A percentile compares a stretch with the other conserved stretches of the same genome.
Evolutionary conservation across 2,329 filamentous ascomycete genomes (phyloP).

Genomic region (Hypoxylon sp.): DNA sequence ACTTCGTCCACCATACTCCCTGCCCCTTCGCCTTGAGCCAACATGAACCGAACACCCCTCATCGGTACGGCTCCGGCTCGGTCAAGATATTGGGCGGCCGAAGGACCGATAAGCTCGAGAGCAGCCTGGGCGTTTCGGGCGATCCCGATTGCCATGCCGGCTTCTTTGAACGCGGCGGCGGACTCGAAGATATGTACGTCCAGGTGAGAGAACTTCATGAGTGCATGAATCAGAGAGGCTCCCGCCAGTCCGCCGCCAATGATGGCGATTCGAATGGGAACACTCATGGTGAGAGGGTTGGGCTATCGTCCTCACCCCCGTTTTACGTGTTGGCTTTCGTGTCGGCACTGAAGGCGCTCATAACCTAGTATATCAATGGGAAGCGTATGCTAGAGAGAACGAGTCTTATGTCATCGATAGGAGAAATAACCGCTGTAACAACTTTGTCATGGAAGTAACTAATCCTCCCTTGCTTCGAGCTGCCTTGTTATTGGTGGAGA

Average conservation of each 20-base stretch:
- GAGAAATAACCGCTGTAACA: no score
- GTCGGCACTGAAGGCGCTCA: no score
- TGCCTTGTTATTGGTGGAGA: no score
- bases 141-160: constrained; percentile 43
- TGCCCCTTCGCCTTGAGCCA: constrained; percentile 38
- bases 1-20: constrained; percentile 34
- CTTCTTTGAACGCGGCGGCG: constrained; percentile 42
- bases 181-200: constrained; percentile 47
- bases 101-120: constrained; percentile 42
- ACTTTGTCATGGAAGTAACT: no score
- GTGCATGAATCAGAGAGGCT: constrained; percentile 32
- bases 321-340: not conserved
- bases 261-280: constrained; percentile 9
- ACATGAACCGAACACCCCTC: constrained; percentile 46
- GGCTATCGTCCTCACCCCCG: not conserved
- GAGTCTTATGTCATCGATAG: no score
- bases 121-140: constrained; percentile 44
- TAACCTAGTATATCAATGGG: no score
- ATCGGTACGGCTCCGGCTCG: constrained; percentile 47
- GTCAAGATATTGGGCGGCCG: constrained; percentile 6
- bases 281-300: not conserved
- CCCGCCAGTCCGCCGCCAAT: constrained; percentile 9
- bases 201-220: constrained; percentile 34
- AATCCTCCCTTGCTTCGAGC: no score
- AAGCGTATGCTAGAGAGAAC: no score